phyloP scores from a whole-genome alignment of 2,329 filamentous ascomycete species.

The Dothistroma septosporum region DNA sequence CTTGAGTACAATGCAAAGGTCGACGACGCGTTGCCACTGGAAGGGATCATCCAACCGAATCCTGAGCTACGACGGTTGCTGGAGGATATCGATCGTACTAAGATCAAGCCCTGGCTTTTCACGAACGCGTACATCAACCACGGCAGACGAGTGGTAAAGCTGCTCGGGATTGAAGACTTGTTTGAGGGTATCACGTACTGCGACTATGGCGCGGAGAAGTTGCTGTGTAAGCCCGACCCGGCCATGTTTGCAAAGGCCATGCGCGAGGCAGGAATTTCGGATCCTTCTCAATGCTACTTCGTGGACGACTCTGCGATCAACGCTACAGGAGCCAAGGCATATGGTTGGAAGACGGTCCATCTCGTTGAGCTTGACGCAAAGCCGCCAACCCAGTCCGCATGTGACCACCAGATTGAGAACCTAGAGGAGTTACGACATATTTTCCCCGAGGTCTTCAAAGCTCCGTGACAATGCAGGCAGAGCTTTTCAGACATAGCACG shows the following conservation, averaged over 20 bases:
- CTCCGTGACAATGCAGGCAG: conserved; percentile 11
- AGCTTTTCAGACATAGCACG: not conserved
- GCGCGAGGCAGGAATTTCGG: conserved; percentile 69
- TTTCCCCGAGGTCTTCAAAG: conserved; percentile 83
- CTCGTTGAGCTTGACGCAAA: conserved; percentile 72
- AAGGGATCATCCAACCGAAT: conserved; percentile 76
- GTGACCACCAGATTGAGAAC: conserved; percentile 66
- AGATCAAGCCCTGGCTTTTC: conserved; percentile 87
- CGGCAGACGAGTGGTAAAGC: conserved; percentile 71
- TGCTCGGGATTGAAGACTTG: conserved; percentile 78
- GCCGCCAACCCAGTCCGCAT: conserved; percentile 58
- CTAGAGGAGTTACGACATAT: conserved; percentile 69
- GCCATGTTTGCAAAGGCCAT: conserved; percentile 88
- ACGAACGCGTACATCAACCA: conserved; percentile 96
- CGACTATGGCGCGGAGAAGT: conserved; percentile 69
- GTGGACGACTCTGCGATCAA: conserved; percentile 90
- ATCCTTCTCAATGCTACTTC: conserved; percentile 76
- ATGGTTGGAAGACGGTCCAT: conserved; percentile 85
- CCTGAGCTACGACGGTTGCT: conserved; percentile 70
- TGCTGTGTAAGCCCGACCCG: conserved; percentile 81
- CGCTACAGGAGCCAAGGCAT: conserved; percentile 67
- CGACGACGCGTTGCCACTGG: conserved; percentile 87
- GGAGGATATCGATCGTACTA: conserved; percentile 73
- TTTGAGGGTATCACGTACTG: conserved; percentile 96
- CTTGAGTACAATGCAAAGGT: conserved; percentile 92